Conservation (phyloP, 495 filamentous ascomycete genomes). For the Choiromyces venosus region DNA sequence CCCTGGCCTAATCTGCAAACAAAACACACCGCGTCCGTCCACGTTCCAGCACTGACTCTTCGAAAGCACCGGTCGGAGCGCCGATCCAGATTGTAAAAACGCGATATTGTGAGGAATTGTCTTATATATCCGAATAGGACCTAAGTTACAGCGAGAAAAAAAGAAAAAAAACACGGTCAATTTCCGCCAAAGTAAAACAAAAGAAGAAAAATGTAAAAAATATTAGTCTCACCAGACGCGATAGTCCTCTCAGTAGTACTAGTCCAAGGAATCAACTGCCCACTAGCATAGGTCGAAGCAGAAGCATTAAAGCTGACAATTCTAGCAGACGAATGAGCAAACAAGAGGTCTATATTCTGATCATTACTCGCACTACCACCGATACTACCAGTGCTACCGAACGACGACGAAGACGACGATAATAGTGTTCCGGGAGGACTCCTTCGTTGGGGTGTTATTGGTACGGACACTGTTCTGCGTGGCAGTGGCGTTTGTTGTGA, state of each 20-base stretch:
- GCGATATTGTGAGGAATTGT: constrained; percentile 41
- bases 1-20: constrained; percentile 38
- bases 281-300: constrained; percentile 1
- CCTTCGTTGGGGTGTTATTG: constrained; percentile 13
- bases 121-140: constrained; percentile 40
- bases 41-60: constrained; percentile 42
- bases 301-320: constrained; percentile 36
- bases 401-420: constrained; percentile 10
- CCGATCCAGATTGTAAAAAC: constrained; percentile 38
- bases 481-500: constrained; percentile 25
- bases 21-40: constrained; percentile 34
- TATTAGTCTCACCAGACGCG: constrained; percentile 34
- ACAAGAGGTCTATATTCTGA: constrained; percentile 39
- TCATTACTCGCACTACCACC: constrained; percentile 19
- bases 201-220: background rate
- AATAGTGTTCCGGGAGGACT: background rate
- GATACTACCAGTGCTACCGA: constrained; percentile 8
- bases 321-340: constrained; percentile 34
- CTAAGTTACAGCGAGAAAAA: constrained; percentile 14
- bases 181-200: background rate
- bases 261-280: constrained; percentile 35
- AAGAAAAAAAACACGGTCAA: background rate
- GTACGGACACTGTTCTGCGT: constrained; percentile 26
- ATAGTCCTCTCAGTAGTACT: constrained; percentile 39
- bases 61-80: constrained; percentile 36